Evolutionary conservation across 169 alveolate species (phyloP).

Genomic region (Plasmodium inui): DNA sequence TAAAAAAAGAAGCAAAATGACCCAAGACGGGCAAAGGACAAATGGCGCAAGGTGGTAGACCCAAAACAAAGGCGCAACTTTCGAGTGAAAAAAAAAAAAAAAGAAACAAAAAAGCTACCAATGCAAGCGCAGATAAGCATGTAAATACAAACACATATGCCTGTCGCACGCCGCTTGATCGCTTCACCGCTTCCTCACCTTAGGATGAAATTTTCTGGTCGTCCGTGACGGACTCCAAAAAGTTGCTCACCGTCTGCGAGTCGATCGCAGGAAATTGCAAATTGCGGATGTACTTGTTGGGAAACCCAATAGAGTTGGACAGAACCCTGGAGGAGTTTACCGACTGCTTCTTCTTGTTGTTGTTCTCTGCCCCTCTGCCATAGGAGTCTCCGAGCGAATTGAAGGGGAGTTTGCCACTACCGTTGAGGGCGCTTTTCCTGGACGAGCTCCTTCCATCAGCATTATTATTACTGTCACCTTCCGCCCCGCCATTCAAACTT

Average conservation of each 20-base stretch:
- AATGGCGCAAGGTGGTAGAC: neutral
- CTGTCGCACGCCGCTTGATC: neutral
- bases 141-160: neutral
- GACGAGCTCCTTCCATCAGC: neutral
- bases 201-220: constrained; percentile 58
- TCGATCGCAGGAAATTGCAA: constrained; percentile 29
- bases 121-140: neutral
- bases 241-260: constrained; percentile 39
- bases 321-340: constrained; percentile 30
- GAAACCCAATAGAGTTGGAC: constrained; percentile 48
- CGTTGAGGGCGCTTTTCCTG: neutral
- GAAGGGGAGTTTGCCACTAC: neutral
- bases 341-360: neutral
- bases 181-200: neutral
- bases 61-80: neutral
- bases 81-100: neutral
- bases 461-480: neutral
- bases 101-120: neutral
- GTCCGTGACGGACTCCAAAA: constrained; percentile 58
- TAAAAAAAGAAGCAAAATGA: neutral
- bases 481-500: constrained; percentile 13
- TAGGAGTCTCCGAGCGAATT: constrained; percentile 11
- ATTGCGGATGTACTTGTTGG: constrained; percentile 58
- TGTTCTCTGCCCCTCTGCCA: neutral
- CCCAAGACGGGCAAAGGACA: neutral